Conservation (phyloP, 805 yeast species). For the Starmerella bombi region DNA sequence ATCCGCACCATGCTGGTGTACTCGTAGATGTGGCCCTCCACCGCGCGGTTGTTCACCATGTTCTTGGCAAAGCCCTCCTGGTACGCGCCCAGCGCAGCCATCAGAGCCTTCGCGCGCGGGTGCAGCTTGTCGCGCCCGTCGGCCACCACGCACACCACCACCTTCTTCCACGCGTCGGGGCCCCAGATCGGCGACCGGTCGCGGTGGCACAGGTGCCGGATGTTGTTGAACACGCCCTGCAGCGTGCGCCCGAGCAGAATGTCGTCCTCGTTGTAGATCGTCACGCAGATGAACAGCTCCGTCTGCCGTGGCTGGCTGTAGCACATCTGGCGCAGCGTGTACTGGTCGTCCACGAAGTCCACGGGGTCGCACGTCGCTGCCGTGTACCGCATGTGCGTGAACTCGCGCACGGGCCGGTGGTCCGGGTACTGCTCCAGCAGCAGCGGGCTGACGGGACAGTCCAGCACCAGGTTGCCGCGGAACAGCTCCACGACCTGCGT, state of each 20-base stretch:
- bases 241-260: constrained; percentile 68
- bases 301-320: constrained; percentile 69
- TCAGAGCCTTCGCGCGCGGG: constrained; percentile 61
- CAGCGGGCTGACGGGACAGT: constrained; percentile 73
- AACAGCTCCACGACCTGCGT: constrained; percentile 37
- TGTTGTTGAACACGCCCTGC: constrained; percentile 82
- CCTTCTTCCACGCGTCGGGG: constrained; percentile 86
- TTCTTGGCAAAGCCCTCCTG: constrained; percentile 95
- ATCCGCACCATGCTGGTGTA: constrained; percentile 88
- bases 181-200: constrained; percentile 72
- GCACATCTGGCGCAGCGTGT: constrained; percentile 70
- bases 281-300: constrained; percentile 72
- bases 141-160: constrained; percentile 76
- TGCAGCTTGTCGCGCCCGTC: constrained; percentile 84
- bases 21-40: constrained; percentile 80
- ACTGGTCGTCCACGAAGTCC: constrained; percentile 46
- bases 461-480: constrained; percentile 71
- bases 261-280: constrained; percentile 86
- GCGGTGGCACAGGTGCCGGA: constrained; percentile 55
- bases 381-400: constrained; percentile 78
- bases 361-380: constrained; percentile 90
- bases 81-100: constrained; percentile 78
- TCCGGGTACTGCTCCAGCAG: constrained; percentile 43
- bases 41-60: constrained; percentile 68
- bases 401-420: constrained; percentile 46